Evolutionary conservation across 2,329 filamentous ascomycete species (phyloP), one percentile per base, ranked within the genome.

Genomic region (Macrophomina tecta): DNA sequence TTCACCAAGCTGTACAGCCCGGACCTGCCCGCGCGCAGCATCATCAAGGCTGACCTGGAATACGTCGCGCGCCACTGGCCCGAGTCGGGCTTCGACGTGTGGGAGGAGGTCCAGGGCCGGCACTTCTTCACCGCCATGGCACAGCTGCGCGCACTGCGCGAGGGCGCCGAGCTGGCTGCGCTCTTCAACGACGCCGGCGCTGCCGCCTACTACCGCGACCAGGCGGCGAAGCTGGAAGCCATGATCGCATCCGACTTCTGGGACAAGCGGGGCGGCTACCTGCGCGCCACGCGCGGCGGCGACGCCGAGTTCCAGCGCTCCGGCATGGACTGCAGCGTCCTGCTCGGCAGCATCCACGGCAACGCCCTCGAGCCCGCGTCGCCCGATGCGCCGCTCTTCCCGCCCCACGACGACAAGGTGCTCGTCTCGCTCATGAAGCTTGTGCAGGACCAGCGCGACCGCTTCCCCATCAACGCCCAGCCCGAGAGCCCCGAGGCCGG

Each of bases 351-450:
- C 18, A 65, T 81, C 11, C 78, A 80, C 66, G 76, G 72, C n/a
- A 55, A 84, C 68, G 52, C 30, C 8, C n/a, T 32, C 32, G 51
- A 55, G 28, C n/a, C 66, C 4, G n/a, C 65, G 5, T 69, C 91
- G 71, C 89, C 92, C 72, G 85, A 87, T 56, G 30, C 63, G 1
- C 68, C 72, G 2, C 46, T 75, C 5, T 79, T 71, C 68, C 71
- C 77, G 4, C 77, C 77, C 0, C 74, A 76, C 72, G 77, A 76
- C 7, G 77, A 79, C 49, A 76, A 79, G 61, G 72, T 79, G 16
- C 76, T 80, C n/a, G 68, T 75, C 32, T 74, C 76, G 23, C 72
- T 80, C 6, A 73, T 79, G 12, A 73, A 72, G 7, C 68, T 80
- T 18, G 70, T 74, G 1, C 71, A 69, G 14, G 78, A 80, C 67